phyloP scores from a whole-genome alignment of 106 monocot genomes.

The Dendrobium huoshanense region DNA sequence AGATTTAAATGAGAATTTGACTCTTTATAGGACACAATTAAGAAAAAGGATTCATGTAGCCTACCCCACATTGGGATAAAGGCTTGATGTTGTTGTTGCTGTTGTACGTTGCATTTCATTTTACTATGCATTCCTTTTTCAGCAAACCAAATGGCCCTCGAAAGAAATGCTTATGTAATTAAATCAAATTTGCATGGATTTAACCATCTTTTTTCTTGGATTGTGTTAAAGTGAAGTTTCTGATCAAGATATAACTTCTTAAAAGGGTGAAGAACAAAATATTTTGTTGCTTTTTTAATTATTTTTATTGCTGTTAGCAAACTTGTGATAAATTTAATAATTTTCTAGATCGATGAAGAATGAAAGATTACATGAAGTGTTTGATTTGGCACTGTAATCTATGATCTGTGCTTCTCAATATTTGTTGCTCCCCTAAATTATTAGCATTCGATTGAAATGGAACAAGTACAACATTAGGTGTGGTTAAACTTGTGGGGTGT shows the following conservation, averaged over 20 bases:
- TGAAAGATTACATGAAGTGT: background rate
- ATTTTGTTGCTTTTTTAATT: background rate
- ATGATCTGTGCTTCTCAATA: background rate
- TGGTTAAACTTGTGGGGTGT: background rate
- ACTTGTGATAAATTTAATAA: background rate
- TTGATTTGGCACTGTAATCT: background rate
- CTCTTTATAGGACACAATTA: too few relatives aligned
- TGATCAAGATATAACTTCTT: conserved; percentile 1
- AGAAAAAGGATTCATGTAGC: too few relatives aligned
- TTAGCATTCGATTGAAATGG: background rate
- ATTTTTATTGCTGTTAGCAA: background rate
- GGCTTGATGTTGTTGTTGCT: too few relatives aligned
- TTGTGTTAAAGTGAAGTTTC: background rate
- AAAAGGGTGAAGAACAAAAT: background rate
- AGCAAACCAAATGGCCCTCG: too few relatives aligned
- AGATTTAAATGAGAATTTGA: too few relatives aligned
- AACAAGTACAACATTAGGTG: background rate
- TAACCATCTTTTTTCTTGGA: background rate
- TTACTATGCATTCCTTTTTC: too few relatives aligned
- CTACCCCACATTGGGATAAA: too few relatives aligned
- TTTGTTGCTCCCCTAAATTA: background rate
- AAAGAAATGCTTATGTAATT: background rate
- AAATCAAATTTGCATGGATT: background rate
- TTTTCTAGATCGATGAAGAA: background rate
- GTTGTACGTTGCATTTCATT: too few relatives aligned